Evolutionary conservation across 306 rosid species (phyloP), one percentile per base, ranked within the genome.

Genomic region (Acacia confusa): DNA sequence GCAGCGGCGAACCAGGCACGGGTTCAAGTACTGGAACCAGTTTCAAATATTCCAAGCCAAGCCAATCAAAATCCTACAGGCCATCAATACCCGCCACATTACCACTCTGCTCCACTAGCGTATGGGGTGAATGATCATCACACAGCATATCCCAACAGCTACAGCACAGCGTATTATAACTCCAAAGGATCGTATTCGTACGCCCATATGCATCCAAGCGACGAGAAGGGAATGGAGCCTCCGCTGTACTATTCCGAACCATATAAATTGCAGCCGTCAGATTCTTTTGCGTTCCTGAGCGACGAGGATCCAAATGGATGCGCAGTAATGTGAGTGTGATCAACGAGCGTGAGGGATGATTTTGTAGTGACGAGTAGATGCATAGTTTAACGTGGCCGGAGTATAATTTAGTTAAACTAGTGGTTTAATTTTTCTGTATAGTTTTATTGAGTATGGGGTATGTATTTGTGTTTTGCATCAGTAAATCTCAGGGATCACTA

Each of bases 301-400:
- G 98, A 95, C 16, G 98, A 95, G 34, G 91, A 95, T 81, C 94
- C 97, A 10, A 91, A 91, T 48, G 97, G 91, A 4, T 95, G 98
- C 79, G 78, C 81, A 0, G 11, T 91, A 17, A 85, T 92, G 91
- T 89, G 82, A 90, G 22, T n/a, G n/a, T 22, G 74, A 79, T 81
- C 13, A 27, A 9, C 74, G 70, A 28, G 63, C n/a, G 44, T 2
- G 50, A n/a, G 48, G 30, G 9, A n/a, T 65, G 72, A 61, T 79
- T 81, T 84, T 85, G 86, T 84, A 66, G 60, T 32, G 28, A 24
- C 19, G 12, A 25, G 67, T 3, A 13, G 67, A 60, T 25, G 30
- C 13, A 60, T 17, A 25, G 12, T 4, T 17, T 25, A 4, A 25
- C 0, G 19, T 1, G 4, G 36, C 14, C 10, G 17, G 1, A 60